A percentile compares a stretch with the other conserved stretches of the same genome.
Conservation (phyloP, 225 moss, liverwort and hornwort genomes). For the Antitrichia curtipendula region DNA sequence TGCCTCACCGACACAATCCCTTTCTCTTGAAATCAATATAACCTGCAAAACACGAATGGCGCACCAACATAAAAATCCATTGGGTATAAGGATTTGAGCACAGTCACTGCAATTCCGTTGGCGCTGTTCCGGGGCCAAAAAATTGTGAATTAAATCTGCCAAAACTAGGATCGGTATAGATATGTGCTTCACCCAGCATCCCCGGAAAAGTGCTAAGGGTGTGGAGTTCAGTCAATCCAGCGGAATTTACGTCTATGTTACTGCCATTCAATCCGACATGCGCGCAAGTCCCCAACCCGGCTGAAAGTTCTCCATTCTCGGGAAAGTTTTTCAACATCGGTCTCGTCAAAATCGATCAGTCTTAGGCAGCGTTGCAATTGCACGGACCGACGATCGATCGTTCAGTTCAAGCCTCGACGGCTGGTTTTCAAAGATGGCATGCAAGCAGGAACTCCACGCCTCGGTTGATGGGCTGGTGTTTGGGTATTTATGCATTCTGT, state of each 20-base stretch:
- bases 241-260: neutral
- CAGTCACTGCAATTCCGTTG: neutral
- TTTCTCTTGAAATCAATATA: slow-evolving; percentile 57
- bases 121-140: neutral
- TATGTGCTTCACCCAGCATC: neutral
- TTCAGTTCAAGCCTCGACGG: neutral
- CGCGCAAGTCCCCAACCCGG: neutral
- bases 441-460: neutral
- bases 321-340: neutral
- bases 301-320: neutral
- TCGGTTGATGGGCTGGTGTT: neutral
- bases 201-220: neutral
- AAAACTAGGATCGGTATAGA: neutral
- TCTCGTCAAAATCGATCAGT: no score
- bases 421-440: neutral
- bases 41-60: slow-evolving; percentile 3
- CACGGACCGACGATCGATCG: neutral
- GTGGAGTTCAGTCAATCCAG: neutral
- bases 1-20: slow-evolving; percentile 63
- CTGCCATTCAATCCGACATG: neutral
- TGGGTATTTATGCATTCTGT: neutral
- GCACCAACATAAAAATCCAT: no score
- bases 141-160: neutral
- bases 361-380: neutral
- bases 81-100: neutral